These are phyloP conservation scores for Pseudevernia furfuracea DNA, from an alignment of 495 filamentous ascomycete genomes.

Conservation along the genomic window DNA sequence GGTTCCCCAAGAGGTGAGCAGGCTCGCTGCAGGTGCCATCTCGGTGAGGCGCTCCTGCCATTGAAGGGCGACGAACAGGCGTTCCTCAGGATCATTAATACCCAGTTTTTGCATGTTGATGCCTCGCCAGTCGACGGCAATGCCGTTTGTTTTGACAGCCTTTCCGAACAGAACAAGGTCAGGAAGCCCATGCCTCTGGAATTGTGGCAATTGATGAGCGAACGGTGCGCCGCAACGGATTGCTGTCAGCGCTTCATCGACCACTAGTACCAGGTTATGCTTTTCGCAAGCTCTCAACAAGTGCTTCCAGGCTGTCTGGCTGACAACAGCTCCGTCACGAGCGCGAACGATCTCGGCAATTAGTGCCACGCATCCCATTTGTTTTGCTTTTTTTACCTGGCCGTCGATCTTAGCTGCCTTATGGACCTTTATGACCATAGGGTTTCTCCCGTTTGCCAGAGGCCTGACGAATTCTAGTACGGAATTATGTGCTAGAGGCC, in stretches of 20 bases:
- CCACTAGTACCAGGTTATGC: slow-evolving; percentile 20
- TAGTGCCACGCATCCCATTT: slow-evolving; percentile 11
- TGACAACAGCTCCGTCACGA: slow-evolving; percentile 9
- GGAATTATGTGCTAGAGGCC: slow-evolving; percentile 12
- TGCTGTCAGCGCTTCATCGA: slow-evolving; percentile 27
- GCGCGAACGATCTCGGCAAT: slow-evolving; percentile 16
- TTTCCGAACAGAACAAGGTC: slow-evolving; percentile 29
- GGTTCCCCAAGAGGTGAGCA: slow-evolving; percentile 19
- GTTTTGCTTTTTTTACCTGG: slow-evolving; percentile 10
- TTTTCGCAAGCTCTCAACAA: slow-evolving; percentile 18
- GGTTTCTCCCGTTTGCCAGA: slow-evolving; percentile 9
- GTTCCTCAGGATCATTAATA: slow-evolving; percentile 14
- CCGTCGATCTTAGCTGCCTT: neutral
- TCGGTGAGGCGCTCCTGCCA: slow-evolving; percentile 23
- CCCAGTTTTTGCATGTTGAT: slow-evolving; percentile 22
- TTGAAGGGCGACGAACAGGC: slow-evolving; percentile 18
- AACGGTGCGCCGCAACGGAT: slow-evolving; percentile 28
- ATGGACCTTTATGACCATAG: neutral
- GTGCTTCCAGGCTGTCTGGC: slow-evolving; percentile 4
- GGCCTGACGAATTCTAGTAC: neutral
- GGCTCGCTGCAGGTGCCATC: slow-evolving; percentile 15
- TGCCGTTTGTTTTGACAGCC: slow-evolving; percentile 24
- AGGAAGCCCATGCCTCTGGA: slow-evolving; percentile 18
- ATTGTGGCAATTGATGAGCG: slow-evolving; percentile 26
- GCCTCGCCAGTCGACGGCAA: slow-evolving; percentile 25